Base-by-base conservation (phyloP, 2,329 filamentous ascomycete species). In the Phoma herbarum region DNA sequence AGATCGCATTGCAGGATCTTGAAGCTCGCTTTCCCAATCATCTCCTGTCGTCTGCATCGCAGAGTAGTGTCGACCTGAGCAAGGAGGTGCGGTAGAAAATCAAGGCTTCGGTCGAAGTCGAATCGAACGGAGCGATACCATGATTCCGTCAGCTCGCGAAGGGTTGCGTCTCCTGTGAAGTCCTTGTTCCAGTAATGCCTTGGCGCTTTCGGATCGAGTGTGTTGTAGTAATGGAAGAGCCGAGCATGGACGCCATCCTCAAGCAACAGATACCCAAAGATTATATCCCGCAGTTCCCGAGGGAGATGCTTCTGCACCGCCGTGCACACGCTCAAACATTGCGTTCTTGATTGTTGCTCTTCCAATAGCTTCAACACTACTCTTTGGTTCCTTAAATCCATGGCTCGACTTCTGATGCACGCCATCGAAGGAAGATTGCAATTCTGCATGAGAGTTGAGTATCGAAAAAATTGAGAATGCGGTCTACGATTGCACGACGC, bases 221-320 rank as follows among this genome's bases (percentile, higher is more conserved):
- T 52, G 31, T 57, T 57, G 29, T 52, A 52, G 48, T 56, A 56
- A 12, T 60, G 52, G 29, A 55, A 60, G 4, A 56, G 22, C 6
- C 52, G 52, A 28, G 58, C 58, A 22, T 56, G 48, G 11, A 56
- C 48, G 7, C 52, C 58, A 9, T 60, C 58, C 31, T 56, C 52
- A 18, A 60, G 50, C 49, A 57, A 25, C 26, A 57, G 10, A 29
- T 64, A 64, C 8, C 33, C 42, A 23, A 55, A 41, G 16, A 64
- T 51, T 45, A 61, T 59, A 20, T 64, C 59, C n/a, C 59, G 37
- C 4, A 64, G 46, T 33, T 64, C 61, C 20, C 56, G 53, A 8
- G 61, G 61, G 11, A 64, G 49, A n/a, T 28, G 50, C 37, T 42
- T 31, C 18, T 59, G 56, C 11, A 59, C 16, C 3, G 50, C 50